Evolutionary conservation across 2,329 filamentous ascomycete genomes (phyloP).

Genomic region (Talaromyces sp.): DNA sequence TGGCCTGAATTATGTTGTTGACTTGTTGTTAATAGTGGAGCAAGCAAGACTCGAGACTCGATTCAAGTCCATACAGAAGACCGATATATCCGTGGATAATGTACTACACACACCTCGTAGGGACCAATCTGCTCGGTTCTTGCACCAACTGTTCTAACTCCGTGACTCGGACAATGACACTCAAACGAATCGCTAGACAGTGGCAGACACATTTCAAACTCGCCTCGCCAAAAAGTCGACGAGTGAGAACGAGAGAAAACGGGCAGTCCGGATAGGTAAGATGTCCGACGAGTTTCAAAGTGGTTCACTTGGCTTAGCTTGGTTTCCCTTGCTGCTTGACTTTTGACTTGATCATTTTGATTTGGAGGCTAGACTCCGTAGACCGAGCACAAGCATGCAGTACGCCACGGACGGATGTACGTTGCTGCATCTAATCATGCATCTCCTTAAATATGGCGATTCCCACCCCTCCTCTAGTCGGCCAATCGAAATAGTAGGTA

Average conservation of each 20-base stretch:
- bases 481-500: not conserved
- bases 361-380: not conserved
- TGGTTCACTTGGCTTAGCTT: not conserved
- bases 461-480: not conserved
- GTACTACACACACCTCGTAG: not conserved
- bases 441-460: not conserved
- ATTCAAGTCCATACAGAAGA: not conserved
- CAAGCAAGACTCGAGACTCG: not conserved
- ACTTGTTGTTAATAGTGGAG: not conserved
- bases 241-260: not conserved
- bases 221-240: not conserved
- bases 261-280: too few relatives aligned
- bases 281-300: not conserved
- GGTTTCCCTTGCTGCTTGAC: not conserved
- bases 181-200: not conserved
- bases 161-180: not conserved
- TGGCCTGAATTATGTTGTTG: not conserved
- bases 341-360: not conserved
- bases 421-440: constrained; percentile 1
- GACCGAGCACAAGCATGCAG: too few relatives aligned
- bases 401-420: not conserved
- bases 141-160: not conserved
- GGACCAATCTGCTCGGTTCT: not conserved
- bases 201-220: not conserved
- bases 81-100: not conserved